These are phyloP conservation scores for Boletus rubroflammeus DNA, from an alignment of 768 basidiomycete genomes.

Conservation along the genomic window DNA sequence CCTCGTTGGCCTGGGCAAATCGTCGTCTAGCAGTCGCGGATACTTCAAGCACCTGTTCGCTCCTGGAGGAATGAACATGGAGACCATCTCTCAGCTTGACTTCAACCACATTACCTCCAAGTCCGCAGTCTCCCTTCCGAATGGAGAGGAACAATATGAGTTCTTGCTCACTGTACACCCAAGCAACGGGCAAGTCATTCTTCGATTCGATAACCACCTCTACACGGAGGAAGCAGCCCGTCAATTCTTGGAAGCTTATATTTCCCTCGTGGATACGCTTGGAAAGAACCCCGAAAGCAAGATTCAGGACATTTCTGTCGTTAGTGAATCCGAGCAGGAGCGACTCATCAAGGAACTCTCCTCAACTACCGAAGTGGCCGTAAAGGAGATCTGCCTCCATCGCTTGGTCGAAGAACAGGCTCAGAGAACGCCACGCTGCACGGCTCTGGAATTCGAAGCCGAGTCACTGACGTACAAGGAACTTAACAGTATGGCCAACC, in stretches of 20 bases:
- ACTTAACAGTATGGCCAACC: conserved; percentile 32
- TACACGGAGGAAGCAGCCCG: conserved; percentile 28
- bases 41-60: conserved; percentile 34
- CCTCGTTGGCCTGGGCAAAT: conserved; percentile 26
- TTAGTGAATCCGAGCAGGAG: conserved; percentile 13
- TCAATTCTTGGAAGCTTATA: conserved; percentile 30
- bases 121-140: conserved; percentile 22
- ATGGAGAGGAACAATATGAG: conserved; percentile 27
- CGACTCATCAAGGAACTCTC: conserved; percentile 27
- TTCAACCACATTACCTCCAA: conserved; percentile 14
- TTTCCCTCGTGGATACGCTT: conserved; percentile 26
- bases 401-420: conserved; percentile 17
- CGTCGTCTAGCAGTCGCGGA: conserved; percentile 21
- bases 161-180: conserved; percentile 26
- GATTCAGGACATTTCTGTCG: conserved; percentile 19
- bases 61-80: conserved; percentile 27
- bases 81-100: conserved; percentile 23
- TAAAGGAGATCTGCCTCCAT: conserved; percentile 18
- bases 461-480: conserved; percentile 31
- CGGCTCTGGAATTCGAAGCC: conserved; percentile 28
- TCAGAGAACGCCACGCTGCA: conserved; percentile 17
- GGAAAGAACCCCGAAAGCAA: conserved; percentile 9
- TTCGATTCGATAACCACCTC: conserved; percentile 29
- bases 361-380: conserved; percentile 10
- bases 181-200: conserved; percentile 22